Evolutionary conservation across 2,329 filamentous ascomycete genomes (phyloP), one percentile per base, ranked within the genome.

Genomic region (Aureobasidium sp.): DNA sequence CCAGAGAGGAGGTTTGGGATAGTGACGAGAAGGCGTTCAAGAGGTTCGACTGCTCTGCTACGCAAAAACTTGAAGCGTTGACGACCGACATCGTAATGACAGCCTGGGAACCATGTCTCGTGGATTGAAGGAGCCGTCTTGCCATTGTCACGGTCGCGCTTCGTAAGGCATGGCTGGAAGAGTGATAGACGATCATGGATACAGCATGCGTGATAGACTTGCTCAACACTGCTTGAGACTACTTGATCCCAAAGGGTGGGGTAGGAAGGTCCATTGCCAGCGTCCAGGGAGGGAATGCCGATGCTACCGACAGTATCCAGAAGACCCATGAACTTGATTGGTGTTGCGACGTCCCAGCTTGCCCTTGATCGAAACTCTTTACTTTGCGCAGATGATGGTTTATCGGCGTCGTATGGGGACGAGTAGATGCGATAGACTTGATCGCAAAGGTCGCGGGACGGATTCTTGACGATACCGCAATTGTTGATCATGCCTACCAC

Each of bases 401-500:
- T 67, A 35, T 74, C 72, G 19, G 67, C 63, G 1, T 67, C 65
- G 0, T 73, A 64, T 1, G 66, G 64, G 3, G 67, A 70, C 8
- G 71, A 67, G 45, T 74, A 74, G 1, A 70, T 72, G 9, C 70
- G 64, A 47, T 72, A 74, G 1, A 74, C 66, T 29, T 72, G 70
- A 24, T 68, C 66, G 53, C 71, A 73, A 1, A 74, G 65, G 24
- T 62, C 60, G 12, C 33, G 42, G 7, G 49, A 56, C 1, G 60
- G 60, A 24, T 57, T 35, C 24, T 62, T 62, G 45, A 62, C 9
- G 17, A 67, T 69, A 45, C 70, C 69, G 64, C 73, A 69, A 33
- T 72, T 67, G 63, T 76, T 71, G 4, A 78, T 69, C 33, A 77
- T 66, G 6, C 73, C 73, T 19, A 74, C 71, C 1, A 77, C 74